Conservation (phyloP, 108 stramenopile species). For the Cyclotella choctawhatcheeana region DNA sequence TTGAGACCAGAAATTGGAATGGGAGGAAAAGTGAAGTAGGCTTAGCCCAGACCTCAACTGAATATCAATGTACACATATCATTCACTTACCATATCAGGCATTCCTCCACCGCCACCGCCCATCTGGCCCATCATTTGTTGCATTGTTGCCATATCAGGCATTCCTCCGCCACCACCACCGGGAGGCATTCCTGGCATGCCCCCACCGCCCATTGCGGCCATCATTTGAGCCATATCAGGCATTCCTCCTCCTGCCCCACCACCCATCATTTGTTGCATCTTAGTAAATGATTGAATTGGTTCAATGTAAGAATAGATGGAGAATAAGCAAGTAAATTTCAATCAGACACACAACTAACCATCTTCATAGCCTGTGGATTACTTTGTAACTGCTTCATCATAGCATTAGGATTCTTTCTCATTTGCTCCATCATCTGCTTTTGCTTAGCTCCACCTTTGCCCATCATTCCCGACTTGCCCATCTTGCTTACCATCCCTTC, state of each 20-base stretch:
- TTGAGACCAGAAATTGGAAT: not conserved
- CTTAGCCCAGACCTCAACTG: too few relatives aligned
- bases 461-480: slow-evolving; percentile 90
- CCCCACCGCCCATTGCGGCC: slow-evolving; percentile 60
- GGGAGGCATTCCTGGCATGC: slow-evolving; percentile 35
- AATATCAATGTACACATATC: too few relatives aligned
- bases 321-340: too few relatives aligned
- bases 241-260: slow-evolving; percentile 55
- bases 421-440: slow-evolving; percentile 83
- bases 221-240: slow-evolving; percentile 73
- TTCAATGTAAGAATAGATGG: too few relatives aligned
- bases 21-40: not conserved
- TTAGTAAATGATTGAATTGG: too few relatives aligned
- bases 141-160: slow-evolving; percentile 51
- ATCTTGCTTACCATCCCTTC: slow-evolving; percentile 90
- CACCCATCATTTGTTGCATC: slow-evolving; percentile 78
- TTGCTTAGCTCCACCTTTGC: slow-evolving; percentile 79
- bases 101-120: slow-evolving; percentile 46
- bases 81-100: slow-evolving; percentile 56
- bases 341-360: too few relatives aligned
- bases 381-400: slow-evolving; percentile 85
- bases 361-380: slow-evolving; percentile 85
- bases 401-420: slow-evolving; percentile 80
- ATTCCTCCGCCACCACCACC: slow-evolving; percentile 65
- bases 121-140: slow-evolving; percentile 56